Evolutionary conservation across 2,329 filamentous ascomycete species (phyloP), one percentile per base, ranked within the genome.

Genomic region (Diaporthe batatas): DNA sequence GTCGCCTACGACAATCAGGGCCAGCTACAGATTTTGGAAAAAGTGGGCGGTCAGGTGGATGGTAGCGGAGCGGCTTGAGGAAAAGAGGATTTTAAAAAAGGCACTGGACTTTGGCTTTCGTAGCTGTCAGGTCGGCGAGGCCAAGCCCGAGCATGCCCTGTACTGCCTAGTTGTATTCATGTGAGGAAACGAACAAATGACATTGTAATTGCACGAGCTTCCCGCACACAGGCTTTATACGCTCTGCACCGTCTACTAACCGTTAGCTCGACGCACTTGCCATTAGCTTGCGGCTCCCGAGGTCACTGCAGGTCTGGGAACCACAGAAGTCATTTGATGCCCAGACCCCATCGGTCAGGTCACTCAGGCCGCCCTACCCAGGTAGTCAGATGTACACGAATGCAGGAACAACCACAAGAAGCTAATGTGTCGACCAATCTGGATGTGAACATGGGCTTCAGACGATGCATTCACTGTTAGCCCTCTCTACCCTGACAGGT

Each of bases 1-100:
- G 88, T 93, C 72, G 85, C 83, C 49, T 90, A 88, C 75, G 87
- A 90, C 72, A 83, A 86, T n/a, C 73, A 72, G 0, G 89, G 89
- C 0, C 82, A 81, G 6, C 76, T 90, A 76, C 81, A 80, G 72
- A 87, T 89, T 25, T 14, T 85, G 70, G 77, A 80, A 39, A 58
- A 53, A 16, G 36, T 25, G 12, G 54, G 32, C 32, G 53, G 23
- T 57, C 54, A 34, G n/a, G 70, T 16, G n/a, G 57, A 49, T 29
- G 36, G 47, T 23, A 34, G 29, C 32, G 68, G 36, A 39, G 36
- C 11, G n/a, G 34, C 42, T 69, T 53, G 10, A 76, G 75, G 39
- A 14, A 25, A 25, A 51, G 39, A 23, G 2, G 5, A 6, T 44
- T 44, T 2, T 21, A 62, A 62, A 62, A 44, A 32, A 72, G 51